Base-by-base conservation (phyloP, 2,329 filamentous ascomycete genomes). In the Ophiocordyceps camponoti-rufipedis region DNA sequence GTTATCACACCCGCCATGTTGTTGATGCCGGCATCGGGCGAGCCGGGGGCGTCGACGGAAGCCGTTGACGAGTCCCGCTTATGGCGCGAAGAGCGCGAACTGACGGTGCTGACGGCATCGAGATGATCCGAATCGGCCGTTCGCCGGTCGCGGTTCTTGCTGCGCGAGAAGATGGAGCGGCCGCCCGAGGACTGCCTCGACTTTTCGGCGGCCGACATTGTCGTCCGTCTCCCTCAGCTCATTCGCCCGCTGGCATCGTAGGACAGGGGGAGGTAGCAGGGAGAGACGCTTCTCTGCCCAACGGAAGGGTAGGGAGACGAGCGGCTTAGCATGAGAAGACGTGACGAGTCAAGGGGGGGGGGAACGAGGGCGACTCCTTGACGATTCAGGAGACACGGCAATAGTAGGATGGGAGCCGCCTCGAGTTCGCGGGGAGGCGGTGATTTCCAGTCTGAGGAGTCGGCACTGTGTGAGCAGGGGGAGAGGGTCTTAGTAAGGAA, bases 101-200 rank as follows among this genome's bases (percentile, higher is more conserved):
- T 73, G 54, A 73, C 62, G 49, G 73, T 70, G 62, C 70, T 79
- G 55, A 70, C 66, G 45, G 75, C 71, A 53, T 82, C 78, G 55
- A 74, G 70, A 42, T 59, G 53, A 53, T 82, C 72, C 54, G 75
- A 70, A 60, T 76, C 74, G 50, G 69, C 63, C 55, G 71, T 70
- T 59, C 79, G 75, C 56, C 75, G 74, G 55, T 73, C 71, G 63
- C 80, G 85, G 64, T 93, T 82, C 67, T 86, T 91, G 66, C 80
- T 83, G 58, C 87, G 78, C 56, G 85, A 87, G 68, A 95, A 95
- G 70, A 95, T 86, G 50, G 82, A 85, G 59, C 79, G 81, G 57
- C 72, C 72, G 55, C 67, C 66, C 46, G 85, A 87, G 52, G 83
- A 86, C 70, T 89, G 83, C 64, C 84, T 79, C 56, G 81, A 72